Evolutionary conservation across 208 protist genomes (phyloP), one percentile per base, ranked within the genome.

Genomic region (Sergeia podlipaevii): DNA sequence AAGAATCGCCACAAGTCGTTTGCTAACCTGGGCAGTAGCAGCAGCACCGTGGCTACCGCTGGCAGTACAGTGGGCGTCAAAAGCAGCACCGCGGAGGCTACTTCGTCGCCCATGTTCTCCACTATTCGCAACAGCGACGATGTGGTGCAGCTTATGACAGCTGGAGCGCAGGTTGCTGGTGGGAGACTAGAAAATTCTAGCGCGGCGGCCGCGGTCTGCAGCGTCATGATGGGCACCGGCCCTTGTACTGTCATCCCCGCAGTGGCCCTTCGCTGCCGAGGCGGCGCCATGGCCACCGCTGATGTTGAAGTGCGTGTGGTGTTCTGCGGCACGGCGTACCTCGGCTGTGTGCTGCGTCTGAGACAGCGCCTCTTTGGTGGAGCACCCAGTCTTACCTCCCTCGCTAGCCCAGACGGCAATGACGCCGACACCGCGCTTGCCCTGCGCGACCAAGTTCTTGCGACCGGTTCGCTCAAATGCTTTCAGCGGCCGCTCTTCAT

Each of bases 401-500:
- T 8, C 39, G 39, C 7, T 20, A 20, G 17, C 17, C 39, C 39
- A 26, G 11, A 17, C 39, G 39, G 39, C 33, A 15, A 15, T 38
- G 33, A 15, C 33, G 33, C 33, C 33, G 33, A 15, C 33, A 8
- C 8, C 33, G 11, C 8, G 33, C 8, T 10, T 51, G 6, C n/a
- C 18, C 21, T 20, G 53, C 24, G 33, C 53, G 38, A 6, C 11
- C 30, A 13, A 20, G 44, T 30, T 4, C n/a, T 61, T 8, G 55
- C 55, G 27, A 44, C 38, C 4, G 55, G 44, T 10, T 32, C 23
- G 13, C 28, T 47, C 10, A 39, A 33, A 15, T 53, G 42, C 42
- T 53, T 42, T 20, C 26, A 10, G n/a, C 23, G 18, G 37, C 42
- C 42, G 8, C 26, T 53, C 37, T 61, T 44, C 41, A 10, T 61